Conservation (phyloP, 768 basidiomycete species). For the Rhizopogon vesiculosus region DNA sequence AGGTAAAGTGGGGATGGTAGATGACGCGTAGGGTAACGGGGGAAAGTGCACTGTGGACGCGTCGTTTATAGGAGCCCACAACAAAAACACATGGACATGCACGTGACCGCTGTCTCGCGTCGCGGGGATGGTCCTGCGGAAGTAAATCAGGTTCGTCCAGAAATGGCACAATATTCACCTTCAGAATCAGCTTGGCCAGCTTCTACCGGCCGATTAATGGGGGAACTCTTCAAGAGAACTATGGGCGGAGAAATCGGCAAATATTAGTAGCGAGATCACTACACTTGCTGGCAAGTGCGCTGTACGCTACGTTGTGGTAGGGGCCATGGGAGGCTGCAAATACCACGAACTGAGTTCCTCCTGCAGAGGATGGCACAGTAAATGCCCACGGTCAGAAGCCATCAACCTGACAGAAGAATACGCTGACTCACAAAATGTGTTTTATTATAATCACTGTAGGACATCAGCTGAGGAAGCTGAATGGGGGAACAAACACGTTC, state of each 20-base stretch:
- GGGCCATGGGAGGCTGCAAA: not conserved
- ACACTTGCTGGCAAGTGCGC: not conserved
- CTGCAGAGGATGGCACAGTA: too few species aligned
- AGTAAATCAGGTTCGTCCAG: conserved; percentile 2
- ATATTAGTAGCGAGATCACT: not conserved
- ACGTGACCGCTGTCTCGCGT: conserved; percentile 2
- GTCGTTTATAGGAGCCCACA: conserved; percentile 1
- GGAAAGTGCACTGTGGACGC: not conserved
- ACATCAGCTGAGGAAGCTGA: not conserved
- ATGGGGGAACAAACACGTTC: not conserved
- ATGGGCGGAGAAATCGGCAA: not conserved
- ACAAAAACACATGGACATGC: conserved; percentile 1
- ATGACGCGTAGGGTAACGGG: not conserved
- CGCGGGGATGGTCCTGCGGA: not conserved
- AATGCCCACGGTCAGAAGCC: not conserved
- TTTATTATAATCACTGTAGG: not conserved
- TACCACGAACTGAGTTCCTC: not conserved
- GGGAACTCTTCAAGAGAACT: not conserved
- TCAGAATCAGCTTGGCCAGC: not conserved
- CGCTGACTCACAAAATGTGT: not conserved
- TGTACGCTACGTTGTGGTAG: not conserved
- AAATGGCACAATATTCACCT: not conserved
- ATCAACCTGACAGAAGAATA: not conserved
- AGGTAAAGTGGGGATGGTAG: not conserved
- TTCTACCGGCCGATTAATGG: not conserved